Conservation (phyloP, 208 protist species). For the Herpetomonas tarakana region DNA sequence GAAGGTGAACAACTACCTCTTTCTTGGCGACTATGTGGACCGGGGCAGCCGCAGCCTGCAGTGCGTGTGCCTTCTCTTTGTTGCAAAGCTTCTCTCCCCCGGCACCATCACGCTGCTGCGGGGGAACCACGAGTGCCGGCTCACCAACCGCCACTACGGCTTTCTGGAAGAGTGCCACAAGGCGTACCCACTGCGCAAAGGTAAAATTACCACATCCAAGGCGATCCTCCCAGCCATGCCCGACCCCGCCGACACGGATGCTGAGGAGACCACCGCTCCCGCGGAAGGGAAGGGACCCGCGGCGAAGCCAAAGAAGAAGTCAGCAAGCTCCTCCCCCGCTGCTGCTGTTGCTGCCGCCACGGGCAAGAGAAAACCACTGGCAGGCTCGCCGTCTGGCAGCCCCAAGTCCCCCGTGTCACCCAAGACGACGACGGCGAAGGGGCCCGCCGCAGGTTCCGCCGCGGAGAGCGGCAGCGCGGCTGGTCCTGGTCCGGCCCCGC, state of each 20-base stretch:
- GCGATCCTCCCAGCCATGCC: conserved; percentile 6
- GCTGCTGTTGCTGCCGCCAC: conserved; percentile 8
- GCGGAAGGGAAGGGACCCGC: no score
- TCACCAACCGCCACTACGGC: conserved; percentile 99
- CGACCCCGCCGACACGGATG: background rate
- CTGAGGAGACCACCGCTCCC: background rate
- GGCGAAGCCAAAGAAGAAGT: background rate
- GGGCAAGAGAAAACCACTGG: no score
- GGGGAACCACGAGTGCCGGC: conserved; percentile 99
- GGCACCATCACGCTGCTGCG: conserved; percentile 98
- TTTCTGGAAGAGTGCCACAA: conserved; percentile 99
- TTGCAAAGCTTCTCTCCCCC: conserved; percentile 97
- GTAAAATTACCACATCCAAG: conserved; percentile 28
- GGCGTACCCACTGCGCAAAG: conserved; percentile 74
- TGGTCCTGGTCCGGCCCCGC: background rate
- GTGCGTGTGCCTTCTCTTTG: conserved; percentile 92
- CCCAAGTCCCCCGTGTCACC: background rate
- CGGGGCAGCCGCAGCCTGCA: conserved; percentile 96
- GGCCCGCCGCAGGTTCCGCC: background rate
- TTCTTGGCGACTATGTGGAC: conserved; percentile 99
- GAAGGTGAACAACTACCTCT: conserved; percentile 90
- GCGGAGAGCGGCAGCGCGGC: conserved; percentile 2
- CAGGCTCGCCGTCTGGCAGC: no score
- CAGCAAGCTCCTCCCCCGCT: background rate
- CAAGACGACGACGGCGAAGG: background rate